Percentiles rank a stretch among this genome's conserved stretches.
phyloP scores from a whole-genome alignment of 164 flowering plant genomes.

The Euptelea pleiosperma region DNA sequence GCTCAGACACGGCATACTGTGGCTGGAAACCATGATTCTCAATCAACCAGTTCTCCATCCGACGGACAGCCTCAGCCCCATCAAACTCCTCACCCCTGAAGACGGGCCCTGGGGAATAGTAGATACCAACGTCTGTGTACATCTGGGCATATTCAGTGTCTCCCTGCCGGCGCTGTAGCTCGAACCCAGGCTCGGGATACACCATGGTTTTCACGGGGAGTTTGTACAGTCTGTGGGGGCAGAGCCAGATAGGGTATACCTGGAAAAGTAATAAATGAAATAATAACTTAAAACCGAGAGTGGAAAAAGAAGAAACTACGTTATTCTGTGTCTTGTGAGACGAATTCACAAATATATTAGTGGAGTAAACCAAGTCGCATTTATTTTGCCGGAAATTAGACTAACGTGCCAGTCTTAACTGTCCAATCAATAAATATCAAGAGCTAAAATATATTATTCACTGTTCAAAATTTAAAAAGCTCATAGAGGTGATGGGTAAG shows the following conservation, averaged over 20 bases:
- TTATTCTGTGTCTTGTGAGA: too few species aligned
- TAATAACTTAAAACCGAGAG: background rate
- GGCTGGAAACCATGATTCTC: constrained; percentile 98
- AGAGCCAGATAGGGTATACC: constrained; percentile 98
- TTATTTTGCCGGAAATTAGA: too few species aligned
- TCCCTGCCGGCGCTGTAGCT: constrained; percentile 72
- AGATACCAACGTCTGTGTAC: constrained; percentile 95
- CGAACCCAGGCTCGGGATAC: constrained; percentile 93
- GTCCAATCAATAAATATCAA: too few species aligned
- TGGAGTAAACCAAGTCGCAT: too few species aligned
- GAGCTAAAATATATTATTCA: too few species aligned
- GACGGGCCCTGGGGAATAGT: constrained; percentile 94
- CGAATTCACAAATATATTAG: too few species aligned
- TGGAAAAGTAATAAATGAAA: constrained; percentile 21
- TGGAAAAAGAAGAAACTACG: background rate
- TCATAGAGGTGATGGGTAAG: too few species aligned
- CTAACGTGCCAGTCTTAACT: too few species aligned
- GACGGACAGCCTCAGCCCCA: constrained; percentile 85
- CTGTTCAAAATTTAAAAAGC: too few species aligned
- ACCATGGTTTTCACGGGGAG: constrained; percentile 84
- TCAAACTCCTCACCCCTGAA: constrained; percentile 89
- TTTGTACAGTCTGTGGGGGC: constrained; percentile 90
- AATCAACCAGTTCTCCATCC: constrained; percentile 86
- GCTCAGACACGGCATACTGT: constrained; percentile 94
- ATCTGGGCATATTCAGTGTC: constrained; percentile 89